Evolutionary conservation across 1,139 yeast genomes (phyloP), one percentile per base, ranked within the genome.

Genomic region (Kodamaea suecica): DNA sequence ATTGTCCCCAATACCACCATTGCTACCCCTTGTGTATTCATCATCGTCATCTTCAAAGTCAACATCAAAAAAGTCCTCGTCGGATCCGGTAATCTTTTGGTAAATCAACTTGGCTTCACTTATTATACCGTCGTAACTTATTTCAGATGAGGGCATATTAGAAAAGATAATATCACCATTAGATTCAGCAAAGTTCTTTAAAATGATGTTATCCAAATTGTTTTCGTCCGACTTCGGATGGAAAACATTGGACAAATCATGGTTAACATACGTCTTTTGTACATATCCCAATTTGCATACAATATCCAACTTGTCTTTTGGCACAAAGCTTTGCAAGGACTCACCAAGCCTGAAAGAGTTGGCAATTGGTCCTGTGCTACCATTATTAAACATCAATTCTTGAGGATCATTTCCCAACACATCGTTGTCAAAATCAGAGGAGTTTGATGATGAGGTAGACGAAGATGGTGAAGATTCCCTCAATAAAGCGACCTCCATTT

Each of bases 31-130:
- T 24, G 42, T 49, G 26, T 49, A 53, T 17, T 68, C 71, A 29
- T 82, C 92, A 36, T 85, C 95, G 14, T 88, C 96, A 55, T 90
- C 97, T 60, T 90, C 97, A 54, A 90, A 90, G 59, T 90, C 97
- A 23, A 90, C 87, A 58, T 87, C 96, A 52, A 90, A 90, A 61
- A 90, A 90, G 59, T 90, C 97, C 48, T 90, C 97, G 53, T 85
- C 95, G 4, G 95, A 76, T 3, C 97, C 97, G 4, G 94, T 94
- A 43, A 90, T 78, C 41, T 74, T 70, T 40, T 78, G 80, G 56
- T 85, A 92, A 29, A 90, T 57, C 16, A 76, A 65, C 51, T 80
- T 81, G n/a, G 90, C 88, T 42, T 86, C 92, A 5, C 88, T 77
- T 17, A 90, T 77, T 8, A 84, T 76, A 19, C 96, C 97, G 55